Conservation (phyloP, 1,284 basidiomycete genomes). For the Puccinia triticina region DNA sequence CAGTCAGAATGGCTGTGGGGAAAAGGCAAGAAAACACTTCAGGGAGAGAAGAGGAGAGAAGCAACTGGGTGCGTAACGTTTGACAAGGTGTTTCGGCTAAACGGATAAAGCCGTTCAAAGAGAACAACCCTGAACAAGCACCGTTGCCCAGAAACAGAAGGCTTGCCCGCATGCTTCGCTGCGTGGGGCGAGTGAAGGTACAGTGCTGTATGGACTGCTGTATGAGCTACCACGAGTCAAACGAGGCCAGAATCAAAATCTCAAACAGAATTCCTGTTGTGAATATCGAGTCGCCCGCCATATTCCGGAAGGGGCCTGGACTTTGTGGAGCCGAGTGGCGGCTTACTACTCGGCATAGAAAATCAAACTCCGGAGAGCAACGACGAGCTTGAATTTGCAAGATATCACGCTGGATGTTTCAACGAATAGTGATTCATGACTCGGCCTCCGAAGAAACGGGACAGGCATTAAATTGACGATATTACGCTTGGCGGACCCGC, state of each 20-base stretch:
- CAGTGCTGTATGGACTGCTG: neutral
- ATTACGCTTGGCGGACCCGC: too few species aligned
- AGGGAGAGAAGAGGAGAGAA: neutral
- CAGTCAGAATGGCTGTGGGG: neutral
- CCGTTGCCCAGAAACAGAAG: constrained; percentile 1
- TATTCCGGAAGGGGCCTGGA: neutral
- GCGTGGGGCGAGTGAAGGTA: neutral
- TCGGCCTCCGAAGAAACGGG: too few species aligned
- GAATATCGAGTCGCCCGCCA: too few species aligned
- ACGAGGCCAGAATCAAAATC: neutral
- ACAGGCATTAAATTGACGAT: too few species aligned
- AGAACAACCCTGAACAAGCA: too few species aligned
- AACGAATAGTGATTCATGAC: too few species aligned
- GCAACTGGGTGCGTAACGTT: neutral
- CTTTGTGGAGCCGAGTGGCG: constrained; percentile 2
- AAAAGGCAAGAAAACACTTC: too few species aligned
- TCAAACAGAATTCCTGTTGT: constrained; percentile 1
- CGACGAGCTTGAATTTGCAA: too few species aligned
- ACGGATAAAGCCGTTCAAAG: neutral
- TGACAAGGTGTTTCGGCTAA: neutral
- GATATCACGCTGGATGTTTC: too few species aligned
- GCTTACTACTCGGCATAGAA: neutral
- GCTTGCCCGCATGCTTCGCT: neutral
- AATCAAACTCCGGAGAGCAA: too few species aligned
- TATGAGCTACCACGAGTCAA: neutral